Evolutionary conservation across 2,329 filamentous ascomycete species (phyloP).

Genomic region (Coleophoma cylindrospora): DNA sequence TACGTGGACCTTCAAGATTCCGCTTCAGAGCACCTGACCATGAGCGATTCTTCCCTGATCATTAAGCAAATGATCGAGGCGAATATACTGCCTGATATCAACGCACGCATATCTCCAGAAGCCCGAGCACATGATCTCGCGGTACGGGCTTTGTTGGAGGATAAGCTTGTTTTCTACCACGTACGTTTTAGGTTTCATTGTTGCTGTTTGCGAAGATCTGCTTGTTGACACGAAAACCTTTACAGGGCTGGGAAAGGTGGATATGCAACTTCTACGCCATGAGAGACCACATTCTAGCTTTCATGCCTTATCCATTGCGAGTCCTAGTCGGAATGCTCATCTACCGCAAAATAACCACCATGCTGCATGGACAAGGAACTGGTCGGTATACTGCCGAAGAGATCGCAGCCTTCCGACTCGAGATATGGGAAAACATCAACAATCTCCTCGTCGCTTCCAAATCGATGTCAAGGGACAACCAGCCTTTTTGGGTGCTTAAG

Average conservation of each 20-base stretch:
- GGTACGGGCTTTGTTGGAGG: slow-evolving; percentile 50
- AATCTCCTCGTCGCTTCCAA: slow-evolving; percentile 34
- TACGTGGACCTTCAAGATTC: slow-evolving; percentile 34
- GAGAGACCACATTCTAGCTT: slow-evolving; percentile 43
- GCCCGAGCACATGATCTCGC: slow-evolving; percentile 44
- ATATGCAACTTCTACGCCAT: slow-evolving; percentile 53
- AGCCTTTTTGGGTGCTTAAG: slow-evolving; percentile 54
- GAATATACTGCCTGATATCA: slow-evolving; percentile 42
- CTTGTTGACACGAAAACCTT: background rate
- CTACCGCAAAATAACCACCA: slow-evolving; percentile 35
- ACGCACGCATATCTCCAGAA: slow-evolving; percentile 31
- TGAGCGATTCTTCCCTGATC: slow-evolving; percentile 54
- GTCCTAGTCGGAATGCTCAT: slow-evolving; percentile 44
- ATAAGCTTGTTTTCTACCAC: slow-evolving; percentile 54
- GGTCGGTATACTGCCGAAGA: slow-evolving; percentile 45
- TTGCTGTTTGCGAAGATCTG: background rate
- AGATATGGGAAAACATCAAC: slow-evolving; percentile 50
- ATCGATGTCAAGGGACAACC: slow-evolving; percentile 17
- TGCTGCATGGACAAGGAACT: slow-evolving; percentile 52
- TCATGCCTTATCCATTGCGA: slow-evolving; percentile 46
- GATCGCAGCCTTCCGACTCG: slow-evolving; percentile 34
- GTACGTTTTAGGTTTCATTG: slow-evolving; percentile 22
- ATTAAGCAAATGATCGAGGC: slow-evolving; percentile 35
- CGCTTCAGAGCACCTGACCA: background rate
- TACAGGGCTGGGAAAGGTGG: slow-evolving; percentile 48